Conservation (phyloP, 2,329 filamentous ascomycete genomes). For the Penicillium sp. region DNA sequence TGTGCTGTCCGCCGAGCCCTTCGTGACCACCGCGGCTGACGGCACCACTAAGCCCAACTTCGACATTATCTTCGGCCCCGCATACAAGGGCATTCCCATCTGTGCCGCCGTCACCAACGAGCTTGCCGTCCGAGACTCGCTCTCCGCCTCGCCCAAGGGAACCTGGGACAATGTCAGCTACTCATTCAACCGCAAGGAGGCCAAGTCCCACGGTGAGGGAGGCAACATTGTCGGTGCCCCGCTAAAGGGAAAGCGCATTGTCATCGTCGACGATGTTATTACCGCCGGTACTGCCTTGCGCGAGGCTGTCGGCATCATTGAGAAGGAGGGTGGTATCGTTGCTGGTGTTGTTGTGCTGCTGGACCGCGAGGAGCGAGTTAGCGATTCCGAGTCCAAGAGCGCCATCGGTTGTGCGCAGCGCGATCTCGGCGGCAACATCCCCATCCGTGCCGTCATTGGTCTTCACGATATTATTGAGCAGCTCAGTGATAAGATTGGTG, state of each 20-base stretch:
- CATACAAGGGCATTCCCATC: conserved; percentile 97
- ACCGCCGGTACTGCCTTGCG: conserved; percentile 92
- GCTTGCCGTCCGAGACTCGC: conserved; percentile 65
- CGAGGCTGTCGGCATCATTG: conserved; percentile 88
- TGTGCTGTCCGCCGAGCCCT: conserved; percentile 52
- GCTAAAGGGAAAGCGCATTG: conserved; percentile 78
- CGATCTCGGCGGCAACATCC: conserved; percentile 69
- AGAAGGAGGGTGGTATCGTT: conserved; percentile 77
- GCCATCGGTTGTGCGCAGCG: conserved; percentile 83
- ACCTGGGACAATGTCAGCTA: conserved; percentile 74
- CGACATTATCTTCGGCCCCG: conserved; percentile 89
- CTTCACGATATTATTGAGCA: conserved; percentile 79
- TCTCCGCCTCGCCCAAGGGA: conserved; percentile 40
- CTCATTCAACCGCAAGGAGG: conserved; percentile 93
- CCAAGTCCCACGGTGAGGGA: conserved; percentile 93
- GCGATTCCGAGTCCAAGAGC: conserved; percentile 68
- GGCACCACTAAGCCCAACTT: conserved; percentile 53
- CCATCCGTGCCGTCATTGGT: conserved; percentile 70
- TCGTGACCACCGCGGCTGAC: conserved; percentile 38
- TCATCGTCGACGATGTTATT: conserved; percentile 96
- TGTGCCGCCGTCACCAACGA: conserved; percentile 74
- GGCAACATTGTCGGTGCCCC: conserved; percentile 87
- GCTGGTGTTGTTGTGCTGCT: conserved; percentile 86
- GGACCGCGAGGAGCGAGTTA: conserved; percentile 65
- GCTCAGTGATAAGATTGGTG: conserved; percentile 61